phyloP scores from a whole-genome alignment of 2,329 filamentous ascomycete species.

The Aspergillus sp. region DNA sequence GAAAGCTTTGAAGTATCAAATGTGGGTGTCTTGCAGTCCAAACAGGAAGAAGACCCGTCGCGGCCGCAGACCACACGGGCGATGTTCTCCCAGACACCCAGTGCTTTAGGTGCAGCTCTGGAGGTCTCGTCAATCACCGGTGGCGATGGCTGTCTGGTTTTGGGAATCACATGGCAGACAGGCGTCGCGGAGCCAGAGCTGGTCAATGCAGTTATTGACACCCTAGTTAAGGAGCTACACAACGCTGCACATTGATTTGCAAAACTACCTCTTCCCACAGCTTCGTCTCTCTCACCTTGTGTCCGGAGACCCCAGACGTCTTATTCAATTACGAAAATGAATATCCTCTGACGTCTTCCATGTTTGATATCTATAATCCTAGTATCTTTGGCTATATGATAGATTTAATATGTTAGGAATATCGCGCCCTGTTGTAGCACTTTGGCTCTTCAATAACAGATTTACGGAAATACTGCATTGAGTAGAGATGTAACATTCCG shows the following conservation, averaged over 20 bases:
- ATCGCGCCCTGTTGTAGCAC: too few species aligned
- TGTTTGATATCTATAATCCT: too few species aligned
- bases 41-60: slow-evolving; percentile 9
- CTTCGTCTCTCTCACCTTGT: too few species aligned
- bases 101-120: slow-evolving; percentile 41
- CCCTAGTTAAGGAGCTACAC: slow-evolving; percentile 19
- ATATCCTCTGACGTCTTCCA: too few species aligned
- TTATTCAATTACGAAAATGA: too few species aligned
- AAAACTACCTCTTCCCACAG: too few species aligned
- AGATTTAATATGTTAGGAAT: too few species aligned
- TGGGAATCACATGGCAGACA: slow-evolving; percentile 47
- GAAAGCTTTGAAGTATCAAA: slow-evolving; percentile 51
- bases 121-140: slow-evolving; percentile 46
- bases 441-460: too few species aligned
- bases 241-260: background rate
- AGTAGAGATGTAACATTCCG: too few species aligned
- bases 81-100: slow-evolving; percentile 49
- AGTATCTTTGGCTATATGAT: too few species aligned
- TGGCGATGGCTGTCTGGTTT: slow-evolving; percentile 44
- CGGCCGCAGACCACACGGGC: slow-evolving; percentile 40
- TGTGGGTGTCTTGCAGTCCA: slow-evolving; percentile 40
- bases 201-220: slow-evolving; percentile 23
- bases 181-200: slow-evolving; percentile 35
- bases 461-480: too few species aligned
- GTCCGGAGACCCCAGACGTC: too few species aligned